Evolutionary conservation across 371 early-diverging fungal species (phyloP).

Genomic region (Catenaria anguillulae): DNA sequence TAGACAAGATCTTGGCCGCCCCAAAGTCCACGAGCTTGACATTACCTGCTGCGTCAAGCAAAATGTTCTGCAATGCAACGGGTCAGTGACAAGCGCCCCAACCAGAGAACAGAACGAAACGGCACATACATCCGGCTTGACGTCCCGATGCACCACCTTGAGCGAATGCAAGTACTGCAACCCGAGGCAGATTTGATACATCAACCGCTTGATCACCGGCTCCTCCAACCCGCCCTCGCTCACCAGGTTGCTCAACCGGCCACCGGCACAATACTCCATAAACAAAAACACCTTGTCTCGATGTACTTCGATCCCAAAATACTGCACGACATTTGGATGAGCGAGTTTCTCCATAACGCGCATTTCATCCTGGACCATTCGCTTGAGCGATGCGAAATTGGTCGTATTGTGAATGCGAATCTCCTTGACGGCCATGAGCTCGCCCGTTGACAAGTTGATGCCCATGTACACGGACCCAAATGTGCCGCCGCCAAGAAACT

Average conservation of each 20-base stretch:
- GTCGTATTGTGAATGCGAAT: conserved; percentile 72
- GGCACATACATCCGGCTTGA: conserved; percentile 66
- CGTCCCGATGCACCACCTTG: conserved; percentile 81
- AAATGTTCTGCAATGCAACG: conserved; percentile 36
- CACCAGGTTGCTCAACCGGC: conserved; percentile 58
- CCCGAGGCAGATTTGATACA: conserved; percentile 72
- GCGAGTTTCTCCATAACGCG: conserved; percentile 72
- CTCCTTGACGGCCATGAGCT: conserved; percentile 83
- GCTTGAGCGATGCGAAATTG: conserved; percentile 45
- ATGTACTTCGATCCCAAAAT: conserved; percentile 81
- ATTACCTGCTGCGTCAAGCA: conserved; percentile 59
- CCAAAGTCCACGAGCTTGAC: conserved; percentile 84
- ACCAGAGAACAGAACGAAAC: conserved; percentile 10
- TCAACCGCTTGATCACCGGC: conserved; percentile 50
- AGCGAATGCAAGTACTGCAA: conserved; percentile 76
- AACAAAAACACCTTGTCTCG: conserved; percentile 80
- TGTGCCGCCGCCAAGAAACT: conserved; percentile 73
- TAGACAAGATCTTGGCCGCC: conserved; percentile 68
- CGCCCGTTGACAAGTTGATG: conserved; percentile 70
- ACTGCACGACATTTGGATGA: conserved; percentile 68
- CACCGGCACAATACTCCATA: conserved; percentile 85
- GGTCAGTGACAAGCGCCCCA: too few species aligned
- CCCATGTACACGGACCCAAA: conserved; percentile 75
- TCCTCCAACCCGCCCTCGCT: conserved; percentile 66
- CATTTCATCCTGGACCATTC: conserved; percentile 76